These are phyloP conservation scores for Flaveria sonorensis DNA, from an alignment of 129 eudicot genomes.

Conservation along the genomic window DNA sequence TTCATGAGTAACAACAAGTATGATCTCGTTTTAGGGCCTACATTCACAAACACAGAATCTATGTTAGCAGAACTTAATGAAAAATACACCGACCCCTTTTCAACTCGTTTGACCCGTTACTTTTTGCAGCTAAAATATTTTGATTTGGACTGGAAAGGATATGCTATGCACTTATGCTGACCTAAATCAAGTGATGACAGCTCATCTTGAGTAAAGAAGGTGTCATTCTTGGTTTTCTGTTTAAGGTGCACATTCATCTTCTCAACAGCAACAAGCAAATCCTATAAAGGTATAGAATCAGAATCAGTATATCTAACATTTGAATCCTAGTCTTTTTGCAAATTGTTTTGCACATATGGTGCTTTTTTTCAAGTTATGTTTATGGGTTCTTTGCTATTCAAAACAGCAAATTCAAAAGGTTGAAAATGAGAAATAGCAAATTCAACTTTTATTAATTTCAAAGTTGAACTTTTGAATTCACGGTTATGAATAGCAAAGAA, in stretches of 20 bases:
- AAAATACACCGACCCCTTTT: neutral
- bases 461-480: neutral
- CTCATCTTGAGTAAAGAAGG: constrained; percentile 70
- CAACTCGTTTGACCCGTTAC: neutral
- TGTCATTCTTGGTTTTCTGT: constrained; percentile 36
- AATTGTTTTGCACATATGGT: too few relatives aligned
- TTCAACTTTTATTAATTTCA: neutral
- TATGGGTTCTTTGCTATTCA: neutral
- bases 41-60: constrained; percentile 23
- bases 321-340: neutral
- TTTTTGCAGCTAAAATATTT: neutral
- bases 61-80: neutral
- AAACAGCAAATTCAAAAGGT: neutral
- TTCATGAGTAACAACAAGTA: constrained; percentile 64
- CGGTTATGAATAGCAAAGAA: neutral
- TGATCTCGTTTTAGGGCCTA: constrained; percentile 82
- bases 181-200: constrained; percentile 67
- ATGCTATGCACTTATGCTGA: too few relatives aligned
- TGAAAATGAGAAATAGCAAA: neutral
- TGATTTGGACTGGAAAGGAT: constrained; percentile 3
- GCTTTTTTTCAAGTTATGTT: neutral
- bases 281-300: constrained; percentile 41
- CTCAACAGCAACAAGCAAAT: constrained; percentile 71
- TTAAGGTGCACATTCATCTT: constrained; percentile 63
- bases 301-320: neutral